Evolutionary conservation across 257 asterid species (phyloP).

Genomic region (Gardenia jasminoides): DNA sequence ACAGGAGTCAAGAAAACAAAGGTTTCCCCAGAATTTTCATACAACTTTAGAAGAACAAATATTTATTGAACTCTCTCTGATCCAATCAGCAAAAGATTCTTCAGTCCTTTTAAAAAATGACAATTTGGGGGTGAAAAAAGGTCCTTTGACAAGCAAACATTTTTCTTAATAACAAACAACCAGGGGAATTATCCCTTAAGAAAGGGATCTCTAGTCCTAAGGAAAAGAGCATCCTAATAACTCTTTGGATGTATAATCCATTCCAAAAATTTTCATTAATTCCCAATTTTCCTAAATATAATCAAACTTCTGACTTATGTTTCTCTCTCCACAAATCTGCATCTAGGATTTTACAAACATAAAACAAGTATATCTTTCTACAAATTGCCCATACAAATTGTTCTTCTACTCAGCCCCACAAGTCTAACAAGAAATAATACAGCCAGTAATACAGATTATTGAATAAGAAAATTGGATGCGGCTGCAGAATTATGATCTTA

Average conservation of each 20-base stretch:
- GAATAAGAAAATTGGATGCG: too few species aligned
- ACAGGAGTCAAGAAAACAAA: neutral
- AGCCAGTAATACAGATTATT: neutral
- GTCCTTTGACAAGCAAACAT: neutral
- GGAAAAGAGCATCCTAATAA: neutral
- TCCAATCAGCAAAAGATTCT: neutral
- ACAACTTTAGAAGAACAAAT: neutral
- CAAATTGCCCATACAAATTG: neutral
- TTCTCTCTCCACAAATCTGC: slow-evolving; percentile 1
- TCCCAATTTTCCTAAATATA: neutral
- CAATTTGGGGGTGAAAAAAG: too few species aligned
- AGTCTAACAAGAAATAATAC: neutral
- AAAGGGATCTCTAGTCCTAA: neutral
- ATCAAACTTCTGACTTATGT: neutral
- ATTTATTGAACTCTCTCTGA: neutral
- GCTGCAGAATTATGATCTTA: neutral
- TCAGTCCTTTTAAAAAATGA: neutral
- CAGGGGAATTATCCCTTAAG: neutral
- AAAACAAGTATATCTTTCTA: neutral
- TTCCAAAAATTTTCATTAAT: neutral
- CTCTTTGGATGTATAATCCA: neutral
- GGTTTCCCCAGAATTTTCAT: neutral
- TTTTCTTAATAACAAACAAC: neutral
- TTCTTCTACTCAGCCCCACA: neutral
- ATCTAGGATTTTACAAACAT: neutral